phyloP scores from a whole-genome alignment of 805 yeast genomes.

The Sugiyamaella chiloensis region DNA sequence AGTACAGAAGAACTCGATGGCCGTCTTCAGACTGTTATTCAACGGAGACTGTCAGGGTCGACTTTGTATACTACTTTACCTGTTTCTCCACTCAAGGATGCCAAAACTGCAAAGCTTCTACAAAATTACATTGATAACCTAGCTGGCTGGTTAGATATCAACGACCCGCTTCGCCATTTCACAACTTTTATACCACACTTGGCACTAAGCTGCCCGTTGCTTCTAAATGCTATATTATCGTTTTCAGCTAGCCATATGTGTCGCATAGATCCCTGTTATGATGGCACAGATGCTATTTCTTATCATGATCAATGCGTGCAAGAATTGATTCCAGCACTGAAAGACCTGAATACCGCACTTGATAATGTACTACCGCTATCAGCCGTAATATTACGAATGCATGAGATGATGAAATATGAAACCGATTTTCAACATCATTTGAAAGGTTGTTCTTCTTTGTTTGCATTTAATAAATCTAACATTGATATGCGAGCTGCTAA shows the following conservation, averaged over 20 bases:
- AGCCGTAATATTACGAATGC: not conserved
- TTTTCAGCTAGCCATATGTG: constrained; percentile 1
- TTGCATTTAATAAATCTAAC: not conserved
- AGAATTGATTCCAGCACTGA: not conserved
- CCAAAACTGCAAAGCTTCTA: not conserved
- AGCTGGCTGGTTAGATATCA: constrained; percentile 4
- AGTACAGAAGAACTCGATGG: not conserved
- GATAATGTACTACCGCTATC: not conserved
- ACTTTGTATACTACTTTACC: not conserved
- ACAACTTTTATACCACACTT: not conserved
- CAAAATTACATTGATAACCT: constrained; percentile 2
- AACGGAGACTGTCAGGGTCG: not conserved
- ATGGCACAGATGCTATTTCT: not conserved
- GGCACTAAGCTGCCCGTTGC: not conserved
- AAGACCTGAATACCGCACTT: not conserved
- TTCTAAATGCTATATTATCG: not conserved
- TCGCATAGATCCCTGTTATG: not conserved
- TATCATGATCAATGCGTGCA: not conserved
- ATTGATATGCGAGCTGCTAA: constrained; percentile 1
- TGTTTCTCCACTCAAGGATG: not conserved
- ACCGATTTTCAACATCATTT: constrained; percentile 2
- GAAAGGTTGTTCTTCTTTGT: not conserved
- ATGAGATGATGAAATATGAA: not conserved
- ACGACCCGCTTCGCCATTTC: not conserved
- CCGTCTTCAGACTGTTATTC: not conserved